These are phyloP conservation scores for Coniochaeta pulveracea DNA, from an alignment of 2,329 filamentous ascomycete species.

Conservation along the genomic window DNA sequence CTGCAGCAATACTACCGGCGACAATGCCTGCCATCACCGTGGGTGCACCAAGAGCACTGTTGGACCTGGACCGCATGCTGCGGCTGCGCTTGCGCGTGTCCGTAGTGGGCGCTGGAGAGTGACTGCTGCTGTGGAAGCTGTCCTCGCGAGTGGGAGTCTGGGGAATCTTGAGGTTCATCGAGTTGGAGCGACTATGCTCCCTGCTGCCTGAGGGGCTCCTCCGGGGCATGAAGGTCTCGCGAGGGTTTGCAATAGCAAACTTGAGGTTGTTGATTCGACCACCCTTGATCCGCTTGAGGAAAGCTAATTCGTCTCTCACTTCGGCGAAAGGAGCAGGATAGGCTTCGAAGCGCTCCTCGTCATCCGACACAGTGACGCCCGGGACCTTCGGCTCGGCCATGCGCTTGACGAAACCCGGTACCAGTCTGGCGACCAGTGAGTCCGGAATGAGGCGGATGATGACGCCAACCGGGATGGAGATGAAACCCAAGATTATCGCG, in stretches of 20 bases:
- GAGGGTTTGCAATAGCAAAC: conserved; percentile 66
- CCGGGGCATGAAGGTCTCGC: conserved; percentile 53
- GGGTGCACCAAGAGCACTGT: conserved; percentile 62
- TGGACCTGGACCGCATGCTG: conserved; percentile 53
- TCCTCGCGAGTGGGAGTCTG: conserved; percentile 52
- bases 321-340: conserved; percentile 66
- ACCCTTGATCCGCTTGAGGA: conserved; percentile 70
- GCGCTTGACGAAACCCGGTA: conserved; percentile 42
- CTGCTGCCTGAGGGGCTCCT: conserved; percentile 53
- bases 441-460: conserved; percentile 78
- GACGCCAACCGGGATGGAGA: conserved; percentile 79
- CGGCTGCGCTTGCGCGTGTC: conserved; percentile 55
- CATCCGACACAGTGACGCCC: conserved; percentile 51
- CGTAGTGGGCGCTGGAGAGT: conserved; percentile 33
- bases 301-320: conserved; percentile 69
- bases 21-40: conserved; percentile 78
- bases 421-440: conserved; percentile 39
- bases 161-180: conserved; percentile 36
- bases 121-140: conserved; percentile 30
- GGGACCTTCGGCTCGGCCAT: conserved; percentile 32
- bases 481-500: conserved; percentile 68
- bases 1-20: conserved; percentile 63
- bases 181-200: conserved; percentile 53
- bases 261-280: conserved; percentile 72
- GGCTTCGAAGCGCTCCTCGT: conserved; percentile 48